Base-by-base conservation (phyloP, 2,329 filamentous ascomycete species). In the Talaromyces marneffei region DNA sequence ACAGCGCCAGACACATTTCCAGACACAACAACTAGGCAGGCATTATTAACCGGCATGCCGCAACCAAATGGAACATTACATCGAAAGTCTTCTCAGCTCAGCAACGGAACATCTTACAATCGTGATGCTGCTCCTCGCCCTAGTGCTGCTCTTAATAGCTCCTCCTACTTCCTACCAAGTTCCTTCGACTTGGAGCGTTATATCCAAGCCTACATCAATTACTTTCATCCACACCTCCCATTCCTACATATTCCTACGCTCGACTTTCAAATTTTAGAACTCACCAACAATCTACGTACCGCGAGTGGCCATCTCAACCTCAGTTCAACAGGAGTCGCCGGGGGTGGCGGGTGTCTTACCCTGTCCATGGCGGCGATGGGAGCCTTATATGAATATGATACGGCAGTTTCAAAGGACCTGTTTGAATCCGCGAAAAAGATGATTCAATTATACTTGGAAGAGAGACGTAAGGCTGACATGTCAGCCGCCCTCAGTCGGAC, bases 381-480 rank as follows among this genome's bases (percentile, higher is more conserved):
- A 23, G 89, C 90, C 37, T 80, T 97, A 40, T 97, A 96, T 76
- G 93, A 97, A 77, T 85, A 88, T 71, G 92, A 97, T 63, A 85
- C 87, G 62, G 81, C 82, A 29, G 84, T 88, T 60, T 95, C 92
- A 25, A 89, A 88, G 72, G 89, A 95, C 52, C 77, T 99, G 7
- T 97, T 97, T 70, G 91, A 96, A 67, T 88, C 92, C 71, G 90
- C 92, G 54, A 97, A 97, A 80, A 95, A 92, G 77, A 91, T 96
- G 88, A 95, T 97, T 62, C 88, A 93, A 65, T 82, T 92, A 64
- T 96, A 96, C 72, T 84, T 99, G 35, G 93, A 97, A 73, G 92
- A 96, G 74, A 85, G 92, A 62, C 87, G 92, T 66, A 93, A 92
- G 73, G 89, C 89, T 58, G 92, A 95, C 71, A 87, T 95, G 73